Evolutionary conservation across 495 filamentous ascomycete species (phyloP), one percentile per base, ranked within the genome.

Genomic region (Trichoderma asperelloides): DNA sequence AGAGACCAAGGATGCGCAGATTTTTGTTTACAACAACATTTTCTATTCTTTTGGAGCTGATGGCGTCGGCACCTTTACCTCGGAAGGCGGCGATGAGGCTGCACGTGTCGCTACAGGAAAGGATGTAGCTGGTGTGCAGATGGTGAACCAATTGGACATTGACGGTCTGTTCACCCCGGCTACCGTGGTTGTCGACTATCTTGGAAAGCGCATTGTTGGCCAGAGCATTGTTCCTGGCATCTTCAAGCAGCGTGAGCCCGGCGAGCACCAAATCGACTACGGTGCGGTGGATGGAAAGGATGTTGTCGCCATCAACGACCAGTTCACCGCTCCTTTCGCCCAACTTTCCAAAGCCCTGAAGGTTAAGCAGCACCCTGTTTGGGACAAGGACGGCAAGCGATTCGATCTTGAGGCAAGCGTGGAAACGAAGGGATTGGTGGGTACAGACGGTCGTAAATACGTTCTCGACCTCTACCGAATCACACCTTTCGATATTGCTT

Each of bases 11-110:
- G 93, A 98, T 76, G 96, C 96, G 3, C 96, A 98, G 79, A 99
- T 99, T 69, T 99, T 97, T 74, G 93, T 99, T 18, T 98, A 97
- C 79, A 98, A 98, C 81, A 98, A 98, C 78, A 90, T 99, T 67
- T 99, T 99, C 81, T 98, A 94, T 81, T 98, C 95, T 3, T 97
- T 96, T 72, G 96, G 96, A 69, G 95, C 94, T 51, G 96, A 99
- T 75, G 96, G 96, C 51, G 95, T 98, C 64, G 93, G 94, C 40
- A 99, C 96, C 40, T 99, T 99, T 79, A 91, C 91, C 33, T 91
- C 87, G 30, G 95, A 98, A 80, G 96, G 96, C 68, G 96, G 96
- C 21, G 94, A 99, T 73, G 96, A 99, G 77, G 96, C 96, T 55
- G 96, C 96, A 13, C 86, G 95, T 47, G 93, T 98, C 60, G 96